Conservation (phyloP, 2,329 filamentous ascomycete genomes). For the Pseudogymnoascus sp. region DNA sequence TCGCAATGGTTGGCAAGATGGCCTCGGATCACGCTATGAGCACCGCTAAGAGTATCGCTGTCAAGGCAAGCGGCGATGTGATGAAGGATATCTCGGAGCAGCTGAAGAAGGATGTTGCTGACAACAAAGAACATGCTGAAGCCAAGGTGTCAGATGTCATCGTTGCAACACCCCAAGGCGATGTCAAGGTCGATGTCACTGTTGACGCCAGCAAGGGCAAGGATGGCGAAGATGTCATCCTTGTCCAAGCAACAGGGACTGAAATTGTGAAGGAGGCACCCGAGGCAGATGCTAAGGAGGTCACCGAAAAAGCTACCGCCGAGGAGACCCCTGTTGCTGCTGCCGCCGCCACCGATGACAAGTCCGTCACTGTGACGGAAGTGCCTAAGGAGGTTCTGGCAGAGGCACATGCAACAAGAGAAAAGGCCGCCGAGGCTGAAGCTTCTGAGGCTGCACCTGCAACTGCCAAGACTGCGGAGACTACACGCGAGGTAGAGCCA, state of each 20-base stretch:
- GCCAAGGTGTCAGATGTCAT: neutral
- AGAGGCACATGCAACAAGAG: neutral
- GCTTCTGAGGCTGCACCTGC: neutral
- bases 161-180: neutral
- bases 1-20: constrained; percentile 26
- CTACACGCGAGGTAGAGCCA: neutral
- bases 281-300: neutral
- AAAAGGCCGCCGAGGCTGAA: neutral
- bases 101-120: neutral
- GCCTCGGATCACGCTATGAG: constrained; percentile 20
- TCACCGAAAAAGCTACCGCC: neutral
- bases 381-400: neutral
- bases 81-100: constrained; percentile 23
- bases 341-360: neutral
- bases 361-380: neutral
- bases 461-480: neutral
- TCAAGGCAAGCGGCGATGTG: constrained; percentile 19
- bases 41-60: constrained; percentile 20
- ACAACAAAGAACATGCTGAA: neutral
- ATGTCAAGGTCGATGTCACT: constrained; percentile 4
- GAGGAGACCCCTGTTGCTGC: neutral
- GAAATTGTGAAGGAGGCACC: neutral
- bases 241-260: neutral
- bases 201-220: neutral
- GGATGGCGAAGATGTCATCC: neutral